Evolutionary conservation across 2,329 filamentous ascomycete species (phyloP).

Genomic region (Arthrobotrys megalospora): DNA sequence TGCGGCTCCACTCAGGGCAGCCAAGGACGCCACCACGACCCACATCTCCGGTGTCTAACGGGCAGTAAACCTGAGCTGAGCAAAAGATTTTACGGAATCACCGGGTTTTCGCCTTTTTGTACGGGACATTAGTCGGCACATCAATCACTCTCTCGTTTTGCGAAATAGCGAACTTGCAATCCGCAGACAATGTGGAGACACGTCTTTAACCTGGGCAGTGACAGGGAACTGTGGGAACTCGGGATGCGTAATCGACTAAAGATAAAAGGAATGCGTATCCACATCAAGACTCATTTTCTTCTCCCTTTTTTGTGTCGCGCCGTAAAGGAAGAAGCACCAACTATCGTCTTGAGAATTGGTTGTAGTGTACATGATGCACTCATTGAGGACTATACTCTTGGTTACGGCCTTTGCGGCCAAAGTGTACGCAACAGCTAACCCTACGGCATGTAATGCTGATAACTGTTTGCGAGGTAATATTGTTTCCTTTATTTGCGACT

Average conservation of each 20-base stretch:
- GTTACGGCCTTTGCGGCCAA: not conserved
- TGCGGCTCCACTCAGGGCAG: conserved; percentile 4
- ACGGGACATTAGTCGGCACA: too few species aligned
- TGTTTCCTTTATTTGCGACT: not conserved
- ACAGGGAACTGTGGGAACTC: not conserved
- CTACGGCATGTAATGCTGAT: conserved; percentile 27
- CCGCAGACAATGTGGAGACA: not conserved
- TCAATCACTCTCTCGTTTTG: too few species aligned
- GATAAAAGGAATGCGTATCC: not conserved
- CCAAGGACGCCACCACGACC: not conserved
- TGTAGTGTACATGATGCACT: not conserved
- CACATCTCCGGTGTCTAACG: not conserved
- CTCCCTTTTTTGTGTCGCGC: not conserved
- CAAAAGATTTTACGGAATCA: not conserved
- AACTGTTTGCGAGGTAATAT: conserved; percentile 33
- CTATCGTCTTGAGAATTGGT: too few species aligned
- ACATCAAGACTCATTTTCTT: not conserved
- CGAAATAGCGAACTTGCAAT: too few species aligned
- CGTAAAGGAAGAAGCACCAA: not conserved
- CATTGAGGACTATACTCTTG: not conserved
- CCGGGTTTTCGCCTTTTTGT: not conserved
- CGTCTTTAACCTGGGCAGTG: not conserved
- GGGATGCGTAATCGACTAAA: not conserved
- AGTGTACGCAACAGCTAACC: conserved; percentile 1
- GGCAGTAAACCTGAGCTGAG: not conserved